These are phyloP conservation scores for Pseudogymnoascus sp. DNA, from an alignment of 2,329 filamentous ascomycete species.

Conservation along the genomic window DNA sequence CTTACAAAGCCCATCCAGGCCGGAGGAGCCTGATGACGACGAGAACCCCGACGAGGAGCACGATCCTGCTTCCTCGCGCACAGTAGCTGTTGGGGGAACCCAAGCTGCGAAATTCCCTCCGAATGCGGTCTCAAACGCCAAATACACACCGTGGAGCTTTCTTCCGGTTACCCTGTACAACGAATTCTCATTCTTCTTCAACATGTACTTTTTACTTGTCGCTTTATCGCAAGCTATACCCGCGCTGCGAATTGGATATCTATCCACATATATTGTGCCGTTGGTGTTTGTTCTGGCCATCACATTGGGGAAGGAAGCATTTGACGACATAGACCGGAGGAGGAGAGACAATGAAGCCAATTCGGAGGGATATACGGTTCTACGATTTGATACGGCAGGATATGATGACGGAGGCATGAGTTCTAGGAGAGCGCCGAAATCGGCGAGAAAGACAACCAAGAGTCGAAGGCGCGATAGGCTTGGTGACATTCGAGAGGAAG, in stretches of 20 bases:
- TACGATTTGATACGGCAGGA: constrained; percentile 60
- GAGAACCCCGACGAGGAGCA: constrained; percentile 47
- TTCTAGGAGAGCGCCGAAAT: constrained; percentile 41
- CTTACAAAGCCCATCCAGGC: constrained; percentile 39
- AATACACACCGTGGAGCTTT: constrained; percentile 94
- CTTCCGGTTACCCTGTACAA: constrained; percentile 93
- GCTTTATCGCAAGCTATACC: constrained; percentile 91
- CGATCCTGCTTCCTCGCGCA: constrained; percentile 64
- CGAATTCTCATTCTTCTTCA: constrained; percentile 99
- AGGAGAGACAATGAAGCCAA: constrained; percentile 90
- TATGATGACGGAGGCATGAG: constrained; percentile 27
- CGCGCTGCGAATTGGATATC: constrained; percentile 81
- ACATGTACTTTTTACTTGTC: constrained; percentile 96
- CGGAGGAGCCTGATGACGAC: constrained; percentile 23
- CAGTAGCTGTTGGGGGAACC: constrained; percentile 65
- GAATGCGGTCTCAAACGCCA: constrained; percentile 92
- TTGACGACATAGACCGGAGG: constrained; percentile 82
- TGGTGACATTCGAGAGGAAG: constrained; percentile 64
- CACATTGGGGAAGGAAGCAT: constrained; percentile 90
- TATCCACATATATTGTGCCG: constrained; percentile 89
- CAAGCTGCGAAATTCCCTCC: constrained; percentile 75
- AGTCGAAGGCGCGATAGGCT: constrained; percentile 39
- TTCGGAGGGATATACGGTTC: constrained; percentile 75
- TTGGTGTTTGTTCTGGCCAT: constrained; percentile 86
- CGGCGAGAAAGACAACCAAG: constrained; percentile 30